A percentile compares a stretch with the other conserved stretches of the same genome.
These are phyloP conservation scores for Candida vartiovaarae DNA, from an alignment of 805 yeast genomes.

Conservation along the genomic window DNA sequence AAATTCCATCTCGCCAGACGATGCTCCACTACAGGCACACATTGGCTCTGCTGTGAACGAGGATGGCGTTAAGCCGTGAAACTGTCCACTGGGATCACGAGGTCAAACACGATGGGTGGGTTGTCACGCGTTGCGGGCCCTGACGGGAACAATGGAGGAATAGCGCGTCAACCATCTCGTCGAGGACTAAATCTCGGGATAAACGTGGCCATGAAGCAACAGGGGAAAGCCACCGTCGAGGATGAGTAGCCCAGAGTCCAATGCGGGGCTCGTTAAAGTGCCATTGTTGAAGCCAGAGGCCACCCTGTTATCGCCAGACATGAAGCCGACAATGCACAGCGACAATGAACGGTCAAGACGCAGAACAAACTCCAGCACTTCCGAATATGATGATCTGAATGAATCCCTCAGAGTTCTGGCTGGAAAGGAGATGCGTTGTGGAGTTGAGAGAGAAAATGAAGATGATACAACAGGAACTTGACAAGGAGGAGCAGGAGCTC, in stretches of 20 bases:
- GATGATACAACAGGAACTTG: slow-evolving; percentile 38
- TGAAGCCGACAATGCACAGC: neutral
- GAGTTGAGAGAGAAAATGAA: slow-evolving; percentile 52
- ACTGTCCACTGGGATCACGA: slow-evolving; percentile 6
- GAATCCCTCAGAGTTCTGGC: slow-evolving; percentile 56
- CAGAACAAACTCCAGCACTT: slow-evolving; percentile 14
- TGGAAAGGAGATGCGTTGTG: slow-evolving; percentile 60
- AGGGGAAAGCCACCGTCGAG: neutral
- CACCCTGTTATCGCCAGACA: slow-evolving; percentile 3
- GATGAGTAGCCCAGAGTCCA: neutral
- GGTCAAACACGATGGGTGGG: slow-evolving; percentile 21
- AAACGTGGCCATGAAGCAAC: neutral
- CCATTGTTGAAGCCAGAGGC: neutral
- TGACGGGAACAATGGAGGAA: neutral
- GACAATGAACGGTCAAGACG: slow-evolving; percentile 9
- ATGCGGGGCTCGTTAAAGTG: too few species aligned
- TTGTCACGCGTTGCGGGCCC: slow-evolving; percentile 8
- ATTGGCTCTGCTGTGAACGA: neutral
- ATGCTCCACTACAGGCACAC: slow-evolving; percentile 14
- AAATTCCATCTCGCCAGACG: slow-evolving; percentile 18
- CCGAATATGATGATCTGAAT: slow-evolving; percentile 34
- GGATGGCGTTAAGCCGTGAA: neutral
- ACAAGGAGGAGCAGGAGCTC: slow-evolving; percentile 30
- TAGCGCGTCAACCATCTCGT: slow-evolving; percentile 10
- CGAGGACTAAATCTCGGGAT: slow-evolving; percentile 21